Base-by-base conservation (phyloP, 495 filamentous ascomycete species). In the Penicillium crystallinum region DNA sequence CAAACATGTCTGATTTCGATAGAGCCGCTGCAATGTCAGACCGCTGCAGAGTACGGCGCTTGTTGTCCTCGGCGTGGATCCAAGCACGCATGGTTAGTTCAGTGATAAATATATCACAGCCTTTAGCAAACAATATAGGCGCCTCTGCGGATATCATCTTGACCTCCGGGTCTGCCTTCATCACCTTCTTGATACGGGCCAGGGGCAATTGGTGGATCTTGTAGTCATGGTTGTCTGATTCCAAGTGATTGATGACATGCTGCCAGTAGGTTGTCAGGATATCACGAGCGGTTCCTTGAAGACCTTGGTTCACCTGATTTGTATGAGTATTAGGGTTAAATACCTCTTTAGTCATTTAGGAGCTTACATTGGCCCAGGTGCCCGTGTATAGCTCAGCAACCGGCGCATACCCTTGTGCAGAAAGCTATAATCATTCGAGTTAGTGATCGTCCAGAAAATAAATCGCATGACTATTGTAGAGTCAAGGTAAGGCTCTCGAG, bases 131-230 rank as follows among this genome's bases (percentile, higher is more conserved):
- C 14, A 98, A 75, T 62, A 98, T 98, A 11, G 93, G 93, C 6
- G 93, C 93, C 72, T 98, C 93, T 18, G 93, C 93, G 10, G 91
- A 96, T 45, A 98, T 98, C 93, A 98, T 98, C 74, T 98, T 98
- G 43, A 98, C 93, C 56, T 98, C 93, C 1, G 93, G 93, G 58
- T 98, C 93, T 2, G 93, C 93, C 72, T 98, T 98, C 93, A 98
- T 98, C 59, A 98, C 93, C 67, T 98, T 98, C 79, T 97, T 98
- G 71, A 98, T 98, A 36, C 93, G 87, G 21, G 93, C 93, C 41
- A 98, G 78, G 2, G 93, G 93, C 29, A 98, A 76, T 69, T 97
- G 93, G 61, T 98, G 93, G 42, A 96, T 77, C 69, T 98, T 98
- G 76, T 96, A 98, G 68, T 98, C 95, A 69, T 98, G 93, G 31